phyloP scores from a whole-genome alignment of 1,139 yeast species.

The Chernovozyma sophiae-reginae region DNA sequence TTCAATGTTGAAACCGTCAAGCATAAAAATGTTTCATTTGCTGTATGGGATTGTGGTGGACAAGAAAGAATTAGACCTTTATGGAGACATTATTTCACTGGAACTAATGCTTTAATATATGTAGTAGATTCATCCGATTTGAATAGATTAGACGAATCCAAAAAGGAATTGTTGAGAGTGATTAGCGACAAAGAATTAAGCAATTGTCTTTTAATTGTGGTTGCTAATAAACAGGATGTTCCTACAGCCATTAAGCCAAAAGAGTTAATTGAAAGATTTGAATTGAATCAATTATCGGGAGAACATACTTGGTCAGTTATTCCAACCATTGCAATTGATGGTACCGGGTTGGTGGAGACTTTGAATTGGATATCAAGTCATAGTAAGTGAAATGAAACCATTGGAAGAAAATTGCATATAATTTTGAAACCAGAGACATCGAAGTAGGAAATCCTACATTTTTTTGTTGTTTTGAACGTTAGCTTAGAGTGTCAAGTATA shows the following conservation, averaged over 20 bases:
- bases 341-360: slow-evolving; percentile 72
- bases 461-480: no score
- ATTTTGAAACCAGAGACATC: no score
- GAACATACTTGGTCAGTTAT: slow-evolving; percentile 71
- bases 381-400: slow-evolving; percentile 36
- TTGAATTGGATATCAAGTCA: slow-evolving; percentile 71
- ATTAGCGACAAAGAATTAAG: slow-evolving; percentile 62
- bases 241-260: slow-evolving; percentile 60
- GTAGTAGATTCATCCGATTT: slow-evolving; percentile 72
- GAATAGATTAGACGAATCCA: slow-evolving; percentile 63
- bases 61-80: slow-evolving; percentile 73
- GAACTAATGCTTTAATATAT: slow-evolving; percentile 81
- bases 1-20: slow-evolving; percentile 45
- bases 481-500: no score
- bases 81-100: slow-evolving; percentile 89
- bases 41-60: slow-evolving; percentile 88
- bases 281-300: slow-evolving; percentile 49
- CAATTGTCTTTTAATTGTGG: slow-evolving; percentile 58
- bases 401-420: background rate
- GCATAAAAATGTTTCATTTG: slow-evolving; percentile 28
- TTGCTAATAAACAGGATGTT: slow-evolving; percentile 73
- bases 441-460: no score
- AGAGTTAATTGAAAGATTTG: slow-evolving; percentile 57
- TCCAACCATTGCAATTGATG: slow-evolving; percentile 72
- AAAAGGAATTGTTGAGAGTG: slow-evolving; percentile 57